A percentile compares a stretch with the other conserved stretches of the same genome.
Evolutionary conservation across 169 alveolate genomes (phyloP).

Genomic region (Cryptosporidium felis): DNA sequence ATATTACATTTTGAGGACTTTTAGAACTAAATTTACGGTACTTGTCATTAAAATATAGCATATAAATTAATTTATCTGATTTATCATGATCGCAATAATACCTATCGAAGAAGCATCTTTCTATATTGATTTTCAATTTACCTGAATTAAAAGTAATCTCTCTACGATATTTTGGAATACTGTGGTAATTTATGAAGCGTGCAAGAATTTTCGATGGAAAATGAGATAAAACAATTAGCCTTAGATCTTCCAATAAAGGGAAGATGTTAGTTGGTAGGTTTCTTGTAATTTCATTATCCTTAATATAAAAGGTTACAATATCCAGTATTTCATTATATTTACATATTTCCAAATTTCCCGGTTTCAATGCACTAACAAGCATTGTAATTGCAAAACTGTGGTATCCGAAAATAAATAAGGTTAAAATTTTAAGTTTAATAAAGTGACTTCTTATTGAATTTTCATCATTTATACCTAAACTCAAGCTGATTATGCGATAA

Average conservation of each 20-base stretch:
- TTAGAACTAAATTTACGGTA: not conserved
- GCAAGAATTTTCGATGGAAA: slow-evolving; percentile 1
- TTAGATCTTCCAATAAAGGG: not conserved
- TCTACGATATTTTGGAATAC: not conserved
- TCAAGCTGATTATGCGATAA: not conserved
- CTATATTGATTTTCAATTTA: not conserved
- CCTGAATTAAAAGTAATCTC: not conserved
- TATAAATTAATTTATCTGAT: not conserved
- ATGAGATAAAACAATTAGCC: not conserved
- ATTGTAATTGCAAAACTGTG: not conserved
- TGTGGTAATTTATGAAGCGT: not conserved
- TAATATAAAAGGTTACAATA: not conserved
- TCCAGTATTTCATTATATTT: not conserved
- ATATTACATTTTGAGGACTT: not conserved
- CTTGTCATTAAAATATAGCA: not conserved
- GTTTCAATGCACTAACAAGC: not conserved
- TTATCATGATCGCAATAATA: not conserved
- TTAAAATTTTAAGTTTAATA: not conserved
- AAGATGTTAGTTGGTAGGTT: not conserved
- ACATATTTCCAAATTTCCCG: not conserved
- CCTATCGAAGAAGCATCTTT: not conserved
- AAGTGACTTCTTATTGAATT: not conserved
- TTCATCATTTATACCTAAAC: not conserved
- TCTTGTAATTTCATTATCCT: not conserved
- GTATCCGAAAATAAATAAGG: slow-evolving; percentile 11